Evolutionary conservation across 768 basidiomycete species (phyloP).

Genomic region (Russula abietina): DNA sequence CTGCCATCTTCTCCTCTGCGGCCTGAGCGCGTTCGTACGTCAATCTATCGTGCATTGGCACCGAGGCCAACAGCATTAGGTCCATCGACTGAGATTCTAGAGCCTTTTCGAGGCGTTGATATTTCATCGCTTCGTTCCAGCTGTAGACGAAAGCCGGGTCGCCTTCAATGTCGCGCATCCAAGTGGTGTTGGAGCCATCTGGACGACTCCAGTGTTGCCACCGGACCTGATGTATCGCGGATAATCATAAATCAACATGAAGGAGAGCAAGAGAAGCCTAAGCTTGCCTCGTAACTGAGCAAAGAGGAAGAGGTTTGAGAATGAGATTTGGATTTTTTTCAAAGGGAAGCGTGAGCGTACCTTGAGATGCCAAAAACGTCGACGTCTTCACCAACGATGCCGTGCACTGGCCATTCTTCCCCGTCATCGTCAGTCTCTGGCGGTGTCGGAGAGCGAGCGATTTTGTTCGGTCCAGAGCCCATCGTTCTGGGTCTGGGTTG

Average conservation of each 20-base stretch:
- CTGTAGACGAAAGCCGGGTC: constrained; percentile 3
- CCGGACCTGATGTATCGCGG: constrained; percentile 14
- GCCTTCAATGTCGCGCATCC: constrained; percentile 13
- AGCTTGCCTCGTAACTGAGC: constrained; percentile 23
- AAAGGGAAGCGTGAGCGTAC: not conserved
- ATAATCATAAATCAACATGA: not conserved
- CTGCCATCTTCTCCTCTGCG: constrained; percentile 13
- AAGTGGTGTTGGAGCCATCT: constrained; percentile 24
- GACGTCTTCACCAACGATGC: constrained; percentile 24
- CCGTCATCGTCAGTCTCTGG: constrained; percentile 17
- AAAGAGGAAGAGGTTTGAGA: no score
- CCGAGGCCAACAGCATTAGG: constrained; percentile 5
- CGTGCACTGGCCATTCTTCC: constrained; percentile 24
- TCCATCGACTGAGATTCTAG: constrained; percentile 14
- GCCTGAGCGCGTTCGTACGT: constrained; percentile 22
- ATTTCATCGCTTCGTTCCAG: constrained; percentile 12
- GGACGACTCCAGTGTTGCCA: constrained; percentile 23
- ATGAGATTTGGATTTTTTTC: not conserved
- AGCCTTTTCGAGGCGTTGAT: constrained; percentile 6
- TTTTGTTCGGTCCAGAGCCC: not conserved
- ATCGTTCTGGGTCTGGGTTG: not conserved
- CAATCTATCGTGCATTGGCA: constrained; percentile 17
- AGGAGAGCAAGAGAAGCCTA: not conserved
- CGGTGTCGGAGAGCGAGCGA: constrained; percentile 18
- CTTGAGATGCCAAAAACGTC: constrained; percentile 21